A percentile compares a stretch with the other conserved stretches of the same genome.
phyloP scores from a whole-genome alignment of 768 basidiomycete genomes.

The Boletus pseudo-olivaceus region DNA sequence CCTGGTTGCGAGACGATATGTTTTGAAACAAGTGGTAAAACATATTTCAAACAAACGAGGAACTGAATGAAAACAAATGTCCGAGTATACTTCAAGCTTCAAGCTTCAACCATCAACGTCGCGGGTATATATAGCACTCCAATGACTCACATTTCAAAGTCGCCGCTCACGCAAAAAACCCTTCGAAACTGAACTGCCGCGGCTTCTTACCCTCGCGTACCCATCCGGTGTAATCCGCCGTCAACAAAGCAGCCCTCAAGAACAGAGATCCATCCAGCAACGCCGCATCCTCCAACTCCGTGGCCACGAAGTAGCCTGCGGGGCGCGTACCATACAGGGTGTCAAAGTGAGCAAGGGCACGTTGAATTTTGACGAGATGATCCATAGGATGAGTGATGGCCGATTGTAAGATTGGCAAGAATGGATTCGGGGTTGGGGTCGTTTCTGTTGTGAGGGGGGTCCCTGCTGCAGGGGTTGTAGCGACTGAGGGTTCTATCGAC shows the following conservation, averaged over 20 bases:
- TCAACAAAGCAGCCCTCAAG: conserved; percentile 29
- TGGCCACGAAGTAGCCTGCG: conserved; percentile 27
- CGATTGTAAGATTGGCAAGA: conserved; percentile 39
- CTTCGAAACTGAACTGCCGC: conserved; percentile 26
- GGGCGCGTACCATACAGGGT: conserved; percentile 28
- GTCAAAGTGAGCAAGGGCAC: conserved; percentile 33
- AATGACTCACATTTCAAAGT: too few relatives aligned
- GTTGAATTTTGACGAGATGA: conserved; percentile 34
- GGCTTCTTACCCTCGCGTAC: conserved; percentile 35
- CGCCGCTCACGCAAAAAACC: background rate
- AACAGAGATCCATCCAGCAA: conserved; percentile 38
- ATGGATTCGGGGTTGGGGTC: conserved; percentile 32
- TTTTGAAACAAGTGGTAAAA: too few relatives aligned
- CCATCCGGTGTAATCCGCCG: conserved; percentile 36
- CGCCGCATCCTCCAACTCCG: conserved; percentile 31
- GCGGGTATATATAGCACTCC: too few relatives aligned
- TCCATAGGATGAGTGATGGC: conserved; percentile 35
- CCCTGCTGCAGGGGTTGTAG: background rate
- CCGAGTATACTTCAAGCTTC: too few relatives aligned
- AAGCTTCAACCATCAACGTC: too few relatives aligned
- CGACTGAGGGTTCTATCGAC: conserved; percentile 14
- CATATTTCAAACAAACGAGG: too few relatives aligned
- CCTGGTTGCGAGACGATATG: too few relatives aligned
- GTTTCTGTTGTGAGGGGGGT: conserved; percentile 9
- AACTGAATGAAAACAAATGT: too few relatives aligned